Evolutionary conservation across 495 filamentous ascomycete species (phyloP).

Genomic region (Penicillium simplicissimum): DNA sequence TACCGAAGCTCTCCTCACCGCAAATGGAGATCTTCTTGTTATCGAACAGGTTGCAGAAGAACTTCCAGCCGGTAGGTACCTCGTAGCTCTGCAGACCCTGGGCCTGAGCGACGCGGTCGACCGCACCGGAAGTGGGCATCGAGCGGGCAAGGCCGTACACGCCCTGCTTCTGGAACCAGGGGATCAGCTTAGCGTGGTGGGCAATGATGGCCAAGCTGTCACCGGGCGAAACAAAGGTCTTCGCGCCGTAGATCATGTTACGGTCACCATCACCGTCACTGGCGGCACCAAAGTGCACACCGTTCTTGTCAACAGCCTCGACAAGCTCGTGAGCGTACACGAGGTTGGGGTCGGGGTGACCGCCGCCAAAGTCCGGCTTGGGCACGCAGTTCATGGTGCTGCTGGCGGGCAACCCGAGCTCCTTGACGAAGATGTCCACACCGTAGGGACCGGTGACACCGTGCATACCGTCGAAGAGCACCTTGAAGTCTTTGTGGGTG

Average conservation of each 20-base stretch:
- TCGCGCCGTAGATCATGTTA: conserved; percentile 99
- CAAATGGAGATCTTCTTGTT: conserved; percentile 98
- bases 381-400: conserved; percentile 94
- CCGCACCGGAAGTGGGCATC: conserved; percentile 95
- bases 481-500: conserved; percentile 86
- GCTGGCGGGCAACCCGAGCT: conserved; percentile 73
- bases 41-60: conserved; percentile 98
- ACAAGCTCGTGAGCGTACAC: conserved; percentile 97
- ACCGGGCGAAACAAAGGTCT: conserved; percentile 93
- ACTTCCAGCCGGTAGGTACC: conserved; percentile 99
- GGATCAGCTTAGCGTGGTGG: conserved; percentile 89
- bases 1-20: conserved; percentile 97
- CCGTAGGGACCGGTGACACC: conserved; percentile 97
- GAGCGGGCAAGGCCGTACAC: conserved; percentile 92
- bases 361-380: conserved; percentile 90
- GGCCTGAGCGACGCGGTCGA: conserved; percentile 92
- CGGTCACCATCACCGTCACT: conserved; percentile 97
- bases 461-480: conserved; percentile 90
- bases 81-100: conserved; percentile 93
- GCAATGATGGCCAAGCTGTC: conserved; percentile 97
- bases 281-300: conserved; percentile 93
- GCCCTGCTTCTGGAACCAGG: conserved; percentile 96
- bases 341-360: conserved; percentile 96
- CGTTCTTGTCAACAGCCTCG: conserved; percentile 85
- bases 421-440: conserved; percentile 88